Percentiles rank a stretch among this genome's conserved stretches.
These are phyloP conservation scores for Microcyclosporella mali DNA, from an alignment of 2,329 filamentous ascomycete genomes.

Conservation along the genomic window DNA sequence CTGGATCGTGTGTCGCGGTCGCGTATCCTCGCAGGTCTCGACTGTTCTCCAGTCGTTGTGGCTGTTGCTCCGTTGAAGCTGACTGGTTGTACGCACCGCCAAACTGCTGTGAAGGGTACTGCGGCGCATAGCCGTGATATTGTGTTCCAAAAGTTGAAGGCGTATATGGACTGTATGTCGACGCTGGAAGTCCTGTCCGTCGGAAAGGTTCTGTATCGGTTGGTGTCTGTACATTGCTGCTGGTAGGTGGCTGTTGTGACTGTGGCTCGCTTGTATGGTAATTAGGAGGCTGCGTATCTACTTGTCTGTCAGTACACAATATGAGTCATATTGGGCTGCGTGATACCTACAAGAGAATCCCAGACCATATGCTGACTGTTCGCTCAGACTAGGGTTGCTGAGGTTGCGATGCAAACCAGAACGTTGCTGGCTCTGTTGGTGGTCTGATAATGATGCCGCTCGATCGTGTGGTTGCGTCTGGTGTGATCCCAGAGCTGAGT, in stretches of 20 bases:
- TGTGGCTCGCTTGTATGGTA: constrained; percentile 14
- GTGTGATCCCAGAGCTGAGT: constrained; percentile 27
- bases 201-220: constrained; percentile 13
- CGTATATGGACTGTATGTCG: constrained; percentile 25
- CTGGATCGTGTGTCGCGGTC: constrained; percentile 7
- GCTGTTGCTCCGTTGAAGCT: constrained; percentile 10
- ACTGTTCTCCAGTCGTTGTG: too few species aligned
- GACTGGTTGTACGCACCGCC: constrained; percentile 7
- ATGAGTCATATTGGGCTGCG: background rate
- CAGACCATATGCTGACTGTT: constrained; percentile 25
- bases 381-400: constrained; percentile 13
- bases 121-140: constrained; percentile 18
- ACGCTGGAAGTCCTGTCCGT: constrained; percentile 16
- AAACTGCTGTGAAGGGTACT: constrained; percentile 16
- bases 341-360: constrained; percentile 30
- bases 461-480: constrained; percentile 16
- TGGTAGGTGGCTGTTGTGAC: constrained; percentile 6
- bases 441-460: constrained; percentile 24
- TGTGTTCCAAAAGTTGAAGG: constrained; percentile 20
- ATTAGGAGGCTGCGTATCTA: constrained; percentile 18
- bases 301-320: constrained; percentile 1
- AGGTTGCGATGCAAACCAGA: constrained; percentile 17
- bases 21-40: constrained; percentile 1
- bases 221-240: constrained; percentile 4
- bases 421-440: constrained; percentile 18